phyloP scores from a whole-genome alignment of 2,329 filamentous ascomycete species.

The Leptographium lundbergii region DNA sequence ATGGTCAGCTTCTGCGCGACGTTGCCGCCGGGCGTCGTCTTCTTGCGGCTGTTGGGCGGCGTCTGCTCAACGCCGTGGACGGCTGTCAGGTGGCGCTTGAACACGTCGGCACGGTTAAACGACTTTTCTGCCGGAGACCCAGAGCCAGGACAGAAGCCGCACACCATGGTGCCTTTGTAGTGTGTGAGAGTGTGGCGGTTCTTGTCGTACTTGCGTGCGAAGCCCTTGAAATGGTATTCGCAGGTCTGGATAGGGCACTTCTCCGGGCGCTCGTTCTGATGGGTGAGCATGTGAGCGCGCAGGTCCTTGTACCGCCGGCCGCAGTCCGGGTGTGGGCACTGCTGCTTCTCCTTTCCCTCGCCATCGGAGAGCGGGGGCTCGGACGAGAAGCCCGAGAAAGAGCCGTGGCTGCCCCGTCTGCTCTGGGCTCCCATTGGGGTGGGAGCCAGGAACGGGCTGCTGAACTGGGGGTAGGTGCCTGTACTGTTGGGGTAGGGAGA shows the following conservation, averaged over 20 bases:
- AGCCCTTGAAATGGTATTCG: constrained; percentile 86
- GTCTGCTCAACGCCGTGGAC: constrained; percentile 90
- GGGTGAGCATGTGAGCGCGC: constrained; percentile 89
- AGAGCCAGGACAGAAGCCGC: constrained; percentile 82
- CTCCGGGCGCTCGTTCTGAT: constrained; percentile 80
- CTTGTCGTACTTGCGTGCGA: constrained; percentile 93
- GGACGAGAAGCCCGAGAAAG: constrained; percentile 42
- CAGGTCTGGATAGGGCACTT: constrained; percentile 90
- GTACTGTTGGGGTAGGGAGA: constrained; percentile 41
- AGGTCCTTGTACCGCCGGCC: constrained; percentile 81
- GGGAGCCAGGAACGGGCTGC: constrained; percentile 33
- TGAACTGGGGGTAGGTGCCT: constrained; percentile 17
- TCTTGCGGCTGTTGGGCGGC: constrained; percentile 82
- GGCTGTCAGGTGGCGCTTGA: constrained; percentile 84
- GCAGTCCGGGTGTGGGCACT: constrained; percentile 74
- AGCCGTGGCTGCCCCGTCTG: constrained; percentile 56
- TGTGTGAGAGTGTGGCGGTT: constrained; percentile 89
- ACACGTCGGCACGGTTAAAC: constrained; percentile 90
- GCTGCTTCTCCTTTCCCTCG: constrained; percentile 53
- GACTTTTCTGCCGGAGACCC: constrained; percentile 86
- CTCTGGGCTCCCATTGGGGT: constrained; percentile 29
- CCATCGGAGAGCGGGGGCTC: constrained; percentile 46
- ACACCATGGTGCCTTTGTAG: constrained; percentile 96
- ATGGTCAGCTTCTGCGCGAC: constrained; percentile 53
- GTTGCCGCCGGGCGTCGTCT: constrained; percentile 26